Conservation (phyloP, 176 grass and related monocot genomes). For the Lolium multiflorum region DNA sequence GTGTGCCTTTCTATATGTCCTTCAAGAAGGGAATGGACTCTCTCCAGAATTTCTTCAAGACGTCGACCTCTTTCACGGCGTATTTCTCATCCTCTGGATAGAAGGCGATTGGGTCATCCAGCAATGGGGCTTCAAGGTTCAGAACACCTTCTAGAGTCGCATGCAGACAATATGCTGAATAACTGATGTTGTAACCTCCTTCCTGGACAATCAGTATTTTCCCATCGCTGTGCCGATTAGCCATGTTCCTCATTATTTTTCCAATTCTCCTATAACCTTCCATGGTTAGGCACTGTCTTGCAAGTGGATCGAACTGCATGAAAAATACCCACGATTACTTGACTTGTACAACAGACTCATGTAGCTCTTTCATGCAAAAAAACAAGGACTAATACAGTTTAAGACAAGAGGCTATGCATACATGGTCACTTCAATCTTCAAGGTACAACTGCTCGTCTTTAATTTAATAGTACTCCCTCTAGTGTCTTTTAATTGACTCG, state of each 20-base stretch:
- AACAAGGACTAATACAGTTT: no score
- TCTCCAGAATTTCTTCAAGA: slow-evolving; percentile 71
- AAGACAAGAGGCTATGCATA: background rate
- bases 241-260: slow-evolving; percentile 57
- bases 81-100: slow-evolving; percentile 79
- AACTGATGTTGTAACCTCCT: slow-evolving; percentile 84
- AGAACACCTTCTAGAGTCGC: slow-evolving; percentile 86
- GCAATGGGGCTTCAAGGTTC: slow-evolving; percentile 50
- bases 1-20: slow-evolving; percentile 45
- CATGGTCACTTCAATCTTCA: background rate
- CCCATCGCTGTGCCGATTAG: slow-evolving; percentile 50
- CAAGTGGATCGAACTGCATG: slow-evolving; percentile 87
- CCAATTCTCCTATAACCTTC: slow-evolving; percentile 78
- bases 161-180: slow-evolving; percentile 90
- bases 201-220: slow-evolving; percentile 83
- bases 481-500: no score
- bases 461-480: background rate
- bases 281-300: slow-evolving; percentile 94
- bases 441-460: background rate
- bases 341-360: background rate
- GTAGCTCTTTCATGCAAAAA: no score
- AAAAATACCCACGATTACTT: background rate
- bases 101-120: slow-evolving; percentile 80
- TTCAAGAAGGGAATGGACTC: slow-evolving; percentile 76
- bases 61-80: slow-evolving; percentile 58